These are phyloP conservation scores for Orbilia quercus DNA, from an alignment of 2,329 filamentous ascomycete genomes.

Conservation along the genomic window DNA sequence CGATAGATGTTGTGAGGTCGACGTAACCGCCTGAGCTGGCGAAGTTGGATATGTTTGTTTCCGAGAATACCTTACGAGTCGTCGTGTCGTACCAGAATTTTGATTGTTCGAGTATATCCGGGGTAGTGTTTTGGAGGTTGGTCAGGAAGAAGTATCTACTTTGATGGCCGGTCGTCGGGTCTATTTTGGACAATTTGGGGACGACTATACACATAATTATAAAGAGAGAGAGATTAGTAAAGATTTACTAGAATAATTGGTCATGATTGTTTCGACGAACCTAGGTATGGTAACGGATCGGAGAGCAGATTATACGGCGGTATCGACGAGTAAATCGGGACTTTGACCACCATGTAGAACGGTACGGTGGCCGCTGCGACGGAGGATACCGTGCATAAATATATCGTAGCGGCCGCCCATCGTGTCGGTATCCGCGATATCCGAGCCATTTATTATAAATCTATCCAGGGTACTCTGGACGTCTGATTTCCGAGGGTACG, in stretches of 20 bases:
- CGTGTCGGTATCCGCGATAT: background rate
- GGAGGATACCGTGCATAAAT: background rate
- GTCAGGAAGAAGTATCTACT: conserved; percentile 47
- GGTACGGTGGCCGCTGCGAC: conserved; percentile 1
- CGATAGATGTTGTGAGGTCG: conserved; percentile 12
- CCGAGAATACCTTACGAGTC: conserved; percentile 18
- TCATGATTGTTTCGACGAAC: conserved; percentile 5
- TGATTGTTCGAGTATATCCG: background rate
- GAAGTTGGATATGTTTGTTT: conserved; percentile 2
- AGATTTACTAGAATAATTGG: background rate
- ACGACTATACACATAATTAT: conserved; percentile 13
- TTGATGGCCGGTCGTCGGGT: background rate
- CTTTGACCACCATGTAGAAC: conserved; percentile 31
- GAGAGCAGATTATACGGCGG: conserved; percentile 5
- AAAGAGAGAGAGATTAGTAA: background rate
- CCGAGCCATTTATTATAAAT: too few species aligned
- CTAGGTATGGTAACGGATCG: conserved; percentile 1
- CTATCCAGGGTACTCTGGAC: too few species aligned
- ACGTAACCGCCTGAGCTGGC: conserved; percentile 5
- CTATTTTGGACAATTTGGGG: conserved; percentile 3
- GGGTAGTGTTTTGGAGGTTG: conserved; percentile 1
- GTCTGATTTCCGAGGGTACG: too few species aligned
- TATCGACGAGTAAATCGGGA: conserved; percentile 16
- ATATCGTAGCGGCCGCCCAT: background rate
- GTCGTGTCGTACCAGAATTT: conserved; percentile 42